Percentiles rank a stretch among this genome's conserved stretches.
Evolutionary conservation across 116 monocot species (phyloP).

Genomic region (Zostera marina): DNA sequence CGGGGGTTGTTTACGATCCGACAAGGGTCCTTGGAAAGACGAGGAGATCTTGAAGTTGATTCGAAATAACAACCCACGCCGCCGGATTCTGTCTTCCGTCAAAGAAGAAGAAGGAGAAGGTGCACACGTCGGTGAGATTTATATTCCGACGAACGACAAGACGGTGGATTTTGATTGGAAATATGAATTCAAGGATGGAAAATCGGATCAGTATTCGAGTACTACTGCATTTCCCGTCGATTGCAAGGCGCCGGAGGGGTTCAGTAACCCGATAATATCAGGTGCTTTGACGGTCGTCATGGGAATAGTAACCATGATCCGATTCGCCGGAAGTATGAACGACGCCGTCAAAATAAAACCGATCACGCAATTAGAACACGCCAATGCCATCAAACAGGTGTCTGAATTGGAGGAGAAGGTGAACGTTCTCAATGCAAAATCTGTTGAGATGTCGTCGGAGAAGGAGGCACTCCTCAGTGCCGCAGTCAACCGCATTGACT

Average conservation of each 20-base stretch:
- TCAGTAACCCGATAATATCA: slow-evolving; percentile 26
- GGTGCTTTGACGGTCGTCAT: slow-evolving; percentile 75
- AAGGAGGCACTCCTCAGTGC: slow-evolving; percentile 70
- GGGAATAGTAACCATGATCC: slow-evolving; percentile 56
- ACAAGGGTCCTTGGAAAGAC: too few relatives aligned
- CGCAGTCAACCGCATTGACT: slow-evolving; percentile 38
- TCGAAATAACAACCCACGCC: too few relatives aligned
- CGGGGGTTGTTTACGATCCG: too few relatives aligned
- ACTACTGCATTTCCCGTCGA: slow-evolving; percentile 11
- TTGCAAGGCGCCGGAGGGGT: slow-evolving; percentile 26
- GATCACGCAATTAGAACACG: slow-evolving; percentile 5
- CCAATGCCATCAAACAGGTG: slow-evolving; percentile 36
- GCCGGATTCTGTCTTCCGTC: too few relatives aligned
- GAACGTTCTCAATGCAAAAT: slow-evolving; percentile 25
- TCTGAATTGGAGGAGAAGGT: slow-evolving; percentile 65
- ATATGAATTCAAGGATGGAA: slow-evolving; percentile 38
- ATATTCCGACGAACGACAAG: slow-evolving; percentile 78
- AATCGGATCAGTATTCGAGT: slow-evolving; percentile 8
- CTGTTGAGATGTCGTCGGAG: slow-evolving; percentile 38
- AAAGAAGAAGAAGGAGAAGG: too few relatives aligned
- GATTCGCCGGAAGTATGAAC: slow-evolving; percentile 39
- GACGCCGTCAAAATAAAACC: slow-evolving; percentile 4
- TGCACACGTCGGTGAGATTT: slow-evolving; percentile 25
- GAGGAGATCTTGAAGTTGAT: too few relatives aligned
- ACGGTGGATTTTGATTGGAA: slow-evolving; percentile 48